A percentile compares a stretch with the other conserved stretches of the same genome.
These are phyloP conservation scores for Excoecaria cochinchinensis DNA, from an alignment of 345 rosid species.

Conservation along the genomic window DNA sequence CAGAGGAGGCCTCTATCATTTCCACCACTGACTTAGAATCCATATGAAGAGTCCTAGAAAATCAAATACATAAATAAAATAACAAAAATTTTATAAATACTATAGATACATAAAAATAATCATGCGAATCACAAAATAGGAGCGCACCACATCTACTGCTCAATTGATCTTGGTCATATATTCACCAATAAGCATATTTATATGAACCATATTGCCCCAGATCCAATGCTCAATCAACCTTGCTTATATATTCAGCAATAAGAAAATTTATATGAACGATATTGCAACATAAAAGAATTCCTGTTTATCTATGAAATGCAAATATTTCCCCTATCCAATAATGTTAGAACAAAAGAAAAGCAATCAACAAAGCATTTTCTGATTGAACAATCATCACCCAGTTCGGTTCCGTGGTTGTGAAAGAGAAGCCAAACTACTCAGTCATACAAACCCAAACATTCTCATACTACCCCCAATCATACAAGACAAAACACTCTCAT, in stretches of 20 bases:
- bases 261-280: not conserved
- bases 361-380: not conserved
- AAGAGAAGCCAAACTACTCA: not conserved
- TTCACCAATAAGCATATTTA: not conserved
- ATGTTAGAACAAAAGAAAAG: slow-evolving; percentile 4
- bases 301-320: not conserved
- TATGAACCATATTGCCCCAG: not conserved
- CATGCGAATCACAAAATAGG: not conserved
- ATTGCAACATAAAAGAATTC: not conserved
- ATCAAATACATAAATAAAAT: slow-evolving; percentile 6
- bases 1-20: slow-evolving; percentile 82
- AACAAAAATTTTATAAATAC: too few relatives aligned
- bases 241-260: not conserved
- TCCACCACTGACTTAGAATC: slow-evolving; percentile 70
- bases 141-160: not conserved
- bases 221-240: not conserved
- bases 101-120: not conserved
- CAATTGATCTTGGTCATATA: not conserved
- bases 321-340: not conserved
- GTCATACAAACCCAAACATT: not conserved
- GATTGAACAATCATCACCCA: not conserved
- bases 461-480: not conserved
- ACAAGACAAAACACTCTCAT: not conserved
- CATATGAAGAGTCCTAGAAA: slow-evolving; percentile 38
- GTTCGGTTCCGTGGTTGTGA: not conserved